Conservation (phyloP, 495 filamentous ascomycete genomes). For the Pseudoneurospora amorphoporcata region DNA sequence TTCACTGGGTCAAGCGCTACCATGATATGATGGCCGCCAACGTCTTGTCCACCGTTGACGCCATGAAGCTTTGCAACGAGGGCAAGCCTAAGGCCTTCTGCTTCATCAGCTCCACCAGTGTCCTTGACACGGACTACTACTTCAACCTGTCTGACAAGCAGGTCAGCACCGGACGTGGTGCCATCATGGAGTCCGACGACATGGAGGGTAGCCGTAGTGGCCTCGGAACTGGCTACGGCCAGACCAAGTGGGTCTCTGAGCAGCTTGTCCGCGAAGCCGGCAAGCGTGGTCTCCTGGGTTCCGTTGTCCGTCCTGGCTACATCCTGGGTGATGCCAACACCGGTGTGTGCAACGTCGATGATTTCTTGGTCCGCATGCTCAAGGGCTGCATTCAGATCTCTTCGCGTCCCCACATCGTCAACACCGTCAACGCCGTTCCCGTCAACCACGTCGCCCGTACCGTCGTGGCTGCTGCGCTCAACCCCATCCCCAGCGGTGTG, state of each 20-base stretch:
- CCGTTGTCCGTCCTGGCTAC: constrained; percentile 79
- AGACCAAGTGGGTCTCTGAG: constrained; percentile 66
- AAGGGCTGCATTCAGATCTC: constrained; percentile 82
- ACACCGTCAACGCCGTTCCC: constrained; percentile 86
- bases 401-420: constrained; percentile 63
- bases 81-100: constrained; percentile 72
- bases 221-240: constrained; percentile 72
- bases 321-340: constrained; percentile 63
- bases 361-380: constrained; percentile 82
- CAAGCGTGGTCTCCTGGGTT: constrained; percentile 60
- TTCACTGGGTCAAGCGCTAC: constrained; percentile 83
- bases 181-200: constrained; percentile 38
- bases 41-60: constrained; percentile 69
- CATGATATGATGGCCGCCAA: constrained; percentile 66
- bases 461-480: constrained; percentile 61
- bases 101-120: constrained; percentile 80
- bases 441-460: constrained; percentile 75
- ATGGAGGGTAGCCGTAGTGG: constrained; percentile 37
- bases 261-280: constrained; percentile 76
- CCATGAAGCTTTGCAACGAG: constrained; percentile 60
- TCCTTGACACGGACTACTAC: constrained; percentile 74
- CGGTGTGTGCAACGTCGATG: constrained; percentile 75
- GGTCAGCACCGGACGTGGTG: constrained; percentile 31
- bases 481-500: constrained; percentile 49
- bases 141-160: constrained; percentile 57